Evolutionary conservation across 2,329 filamentous ascomycete genomes (phyloP).

Genomic region (Fusarium kyushuense): DNA sequence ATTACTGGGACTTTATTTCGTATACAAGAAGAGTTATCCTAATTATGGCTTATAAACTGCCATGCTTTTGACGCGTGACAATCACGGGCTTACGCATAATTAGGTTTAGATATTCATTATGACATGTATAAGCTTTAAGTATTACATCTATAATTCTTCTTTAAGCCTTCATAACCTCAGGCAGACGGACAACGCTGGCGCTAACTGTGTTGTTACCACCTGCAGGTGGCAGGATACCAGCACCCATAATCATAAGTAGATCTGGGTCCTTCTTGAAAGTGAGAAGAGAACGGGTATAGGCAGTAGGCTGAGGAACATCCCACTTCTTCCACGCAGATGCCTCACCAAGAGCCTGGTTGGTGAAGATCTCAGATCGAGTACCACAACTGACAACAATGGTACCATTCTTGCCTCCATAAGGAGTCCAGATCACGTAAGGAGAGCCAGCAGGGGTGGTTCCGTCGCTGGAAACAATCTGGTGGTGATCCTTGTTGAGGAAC

Average conservation of each 20-base stretch:
- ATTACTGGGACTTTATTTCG: too few relatives aligned
- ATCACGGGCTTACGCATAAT: background rate
- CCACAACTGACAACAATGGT: constrained; percentile 59
- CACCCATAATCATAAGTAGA: constrained; percentile 58
- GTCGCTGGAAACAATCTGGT: constrained; percentile 51
- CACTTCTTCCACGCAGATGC: constrained; percentile 54
- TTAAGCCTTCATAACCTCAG: constrained; percentile 45
- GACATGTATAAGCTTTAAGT: background rate
- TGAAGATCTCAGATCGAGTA: constrained; percentile 55
- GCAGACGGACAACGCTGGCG: constrained; percentile 52
- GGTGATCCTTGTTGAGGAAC: constrained; percentile 51
- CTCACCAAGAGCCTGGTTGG: constrained; percentile 57
- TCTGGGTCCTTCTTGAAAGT: constrained; percentile 53
- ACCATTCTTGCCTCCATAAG: constrained; percentile 59
- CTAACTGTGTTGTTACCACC: constrained; percentile 60
- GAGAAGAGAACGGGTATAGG: constrained; percentile 55
- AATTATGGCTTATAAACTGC: background rate
- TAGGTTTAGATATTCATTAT: background rate
- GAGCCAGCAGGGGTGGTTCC: constrained; percentile 54
- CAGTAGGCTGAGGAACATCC: constrained; percentile 51
- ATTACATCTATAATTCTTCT: rapidly evolving
- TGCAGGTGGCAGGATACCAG: constrained; percentile 58
- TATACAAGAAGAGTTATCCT: too few relatives aligned
- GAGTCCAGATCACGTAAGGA: constrained; percentile 60
- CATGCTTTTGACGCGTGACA: background rate